Evolutionary conservation across 805 yeast species (phyloP).

Genomic region (Grigorovia jiainica): DNA sequence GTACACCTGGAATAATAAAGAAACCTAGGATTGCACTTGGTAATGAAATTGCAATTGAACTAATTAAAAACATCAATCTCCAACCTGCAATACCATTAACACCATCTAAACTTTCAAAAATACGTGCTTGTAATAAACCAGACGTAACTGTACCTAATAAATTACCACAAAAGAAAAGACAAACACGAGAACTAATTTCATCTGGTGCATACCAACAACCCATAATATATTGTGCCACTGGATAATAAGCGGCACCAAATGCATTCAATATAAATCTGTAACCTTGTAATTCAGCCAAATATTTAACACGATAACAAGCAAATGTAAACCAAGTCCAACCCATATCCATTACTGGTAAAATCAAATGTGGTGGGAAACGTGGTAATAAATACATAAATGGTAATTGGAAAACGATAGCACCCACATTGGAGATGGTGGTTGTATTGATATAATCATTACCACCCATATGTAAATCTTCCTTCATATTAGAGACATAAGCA

Average conservation of each 20-base stretch:
- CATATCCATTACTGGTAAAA: slow-evolving; percentile 46
- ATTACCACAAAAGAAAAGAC: slow-evolving; percentile 48
- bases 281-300: slow-evolving; percentile 45
- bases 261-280: slow-evolving; percentile 59
- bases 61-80: slow-evolving; percentile 63
- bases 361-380: slow-evolving; percentile 41
- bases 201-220: slow-evolving; percentile 54
- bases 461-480: slow-evolving; percentile 45
- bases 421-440: slow-evolving; percentile 51
- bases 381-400: slow-evolving; percentile 58
- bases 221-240: slow-evolving; percentile 49
- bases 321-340: slow-evolving; percentile 64
- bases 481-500: slow-evolving; percentile 61
- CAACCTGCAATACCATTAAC: slow-evolving; percentile 43
- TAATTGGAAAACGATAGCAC: slow-evolving; percentile 51
- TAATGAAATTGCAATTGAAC: slow-evolving; percentile 42
- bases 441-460: slow-evolving; percentile 58
- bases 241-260: slow-evolving; percentile 61
- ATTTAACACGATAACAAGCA: slow-evolving; percentile 40
- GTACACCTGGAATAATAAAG: slow-evolving; percentile 48
- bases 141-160: slow-evolving; percentile 42
- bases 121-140: slow-evolving; percentile 41
- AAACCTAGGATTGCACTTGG: slow-evolving; percentile 43
- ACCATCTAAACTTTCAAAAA: slow-evolving; percentile 35
- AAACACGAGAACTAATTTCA: slow-evolving; percentile 55